Evolutionary conservation across 352 stramenopile species (phyloP).

Genomic region (Globisporangium splendens): DNA sequence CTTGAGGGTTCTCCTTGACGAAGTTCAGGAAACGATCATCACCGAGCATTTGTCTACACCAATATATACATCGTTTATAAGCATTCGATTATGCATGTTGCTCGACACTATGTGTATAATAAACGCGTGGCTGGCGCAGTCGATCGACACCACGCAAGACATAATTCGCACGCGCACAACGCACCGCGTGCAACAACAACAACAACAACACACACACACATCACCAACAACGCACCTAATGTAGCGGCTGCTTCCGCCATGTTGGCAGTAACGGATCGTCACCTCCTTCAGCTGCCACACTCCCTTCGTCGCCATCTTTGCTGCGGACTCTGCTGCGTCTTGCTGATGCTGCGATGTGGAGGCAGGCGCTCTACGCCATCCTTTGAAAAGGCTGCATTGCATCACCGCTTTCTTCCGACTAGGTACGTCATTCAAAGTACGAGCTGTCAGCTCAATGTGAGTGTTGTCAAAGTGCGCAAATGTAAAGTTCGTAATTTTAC

Average conservation of each 20-base stretch:
- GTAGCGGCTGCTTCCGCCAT: conserved; percentile 75
- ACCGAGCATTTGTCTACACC: conserved; percentile 51
- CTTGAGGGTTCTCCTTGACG: conserved; percentile 85
- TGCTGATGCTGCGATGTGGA: conserved; percentile 4
- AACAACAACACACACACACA: not conserved
- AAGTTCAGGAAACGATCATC: conserved; percentile 80
- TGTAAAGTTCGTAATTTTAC: not conserved
- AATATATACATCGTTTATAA: too few species aligned
- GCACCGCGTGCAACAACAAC: not conserved
- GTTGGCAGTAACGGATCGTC: conserved; percentile 80
- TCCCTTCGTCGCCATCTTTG: conserved; percentile 62
- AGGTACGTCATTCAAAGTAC: too few species aligned
- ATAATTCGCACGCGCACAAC: too few species aligned
- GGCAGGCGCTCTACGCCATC: not conserved
- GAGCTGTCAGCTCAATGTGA: not conserved
- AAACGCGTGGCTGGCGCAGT: too few species aligned
- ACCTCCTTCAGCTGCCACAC: conserved; percentile 79
- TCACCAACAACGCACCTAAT: conserved; percentile 31
- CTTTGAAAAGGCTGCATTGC: not conserved
- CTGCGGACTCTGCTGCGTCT: not conserved
- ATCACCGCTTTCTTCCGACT: too few species aligned
- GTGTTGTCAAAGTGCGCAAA: not conserved
- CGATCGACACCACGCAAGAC: too few species aligned
- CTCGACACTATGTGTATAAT: too few species aligned
- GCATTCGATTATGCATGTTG: too few species aligned